phyloP scores from a whole-genome alignment of 148 eudicot genomes.

The Polygonum maritimum region DNA sequence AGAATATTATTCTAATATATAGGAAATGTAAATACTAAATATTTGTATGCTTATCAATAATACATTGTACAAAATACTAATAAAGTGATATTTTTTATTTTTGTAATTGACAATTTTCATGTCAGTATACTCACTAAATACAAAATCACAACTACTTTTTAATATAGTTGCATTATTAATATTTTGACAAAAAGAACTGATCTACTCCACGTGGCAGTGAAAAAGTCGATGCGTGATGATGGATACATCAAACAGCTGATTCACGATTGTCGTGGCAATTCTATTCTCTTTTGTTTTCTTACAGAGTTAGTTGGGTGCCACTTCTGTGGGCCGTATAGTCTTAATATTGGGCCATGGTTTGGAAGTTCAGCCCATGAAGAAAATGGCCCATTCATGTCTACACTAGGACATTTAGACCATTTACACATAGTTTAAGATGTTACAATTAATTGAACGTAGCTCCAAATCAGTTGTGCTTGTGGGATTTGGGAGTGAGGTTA shows the following conservation, averaged over 20 bases:
- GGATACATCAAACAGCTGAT: background rate
- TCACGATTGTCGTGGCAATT: background rate
- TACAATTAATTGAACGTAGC: background rate
- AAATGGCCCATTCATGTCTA: background rate
- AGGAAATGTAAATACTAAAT: too few species aligned
- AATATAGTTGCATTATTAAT: too few species aligned
- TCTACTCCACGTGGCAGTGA: background rate
- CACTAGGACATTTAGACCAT: too few species aligned
- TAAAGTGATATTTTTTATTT: too few species aligned
- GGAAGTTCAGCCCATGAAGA: background rate
- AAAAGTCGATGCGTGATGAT: background rate
- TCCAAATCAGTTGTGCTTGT: conserved; percentile 12
- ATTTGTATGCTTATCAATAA: too few species aligned
- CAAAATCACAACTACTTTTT: too few species aligned
- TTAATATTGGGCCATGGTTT: background rate
- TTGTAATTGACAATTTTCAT: too few species aligned
- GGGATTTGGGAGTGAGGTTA: conserved; percentile 16
- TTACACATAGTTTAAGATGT: too few species aligned
- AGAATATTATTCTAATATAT: too few species aligned
- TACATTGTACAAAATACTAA: too few species aligned
- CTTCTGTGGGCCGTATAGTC: background rate
- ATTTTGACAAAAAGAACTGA: too few species aligned
- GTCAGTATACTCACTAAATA: too few species aligned
- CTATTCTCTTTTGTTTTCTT: background rate
- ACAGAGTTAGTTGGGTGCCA: background rate